Conservation (phyloP, 2,329 filamentous ascomycete genomes). For the Trichoderma polysporum region DNA sequence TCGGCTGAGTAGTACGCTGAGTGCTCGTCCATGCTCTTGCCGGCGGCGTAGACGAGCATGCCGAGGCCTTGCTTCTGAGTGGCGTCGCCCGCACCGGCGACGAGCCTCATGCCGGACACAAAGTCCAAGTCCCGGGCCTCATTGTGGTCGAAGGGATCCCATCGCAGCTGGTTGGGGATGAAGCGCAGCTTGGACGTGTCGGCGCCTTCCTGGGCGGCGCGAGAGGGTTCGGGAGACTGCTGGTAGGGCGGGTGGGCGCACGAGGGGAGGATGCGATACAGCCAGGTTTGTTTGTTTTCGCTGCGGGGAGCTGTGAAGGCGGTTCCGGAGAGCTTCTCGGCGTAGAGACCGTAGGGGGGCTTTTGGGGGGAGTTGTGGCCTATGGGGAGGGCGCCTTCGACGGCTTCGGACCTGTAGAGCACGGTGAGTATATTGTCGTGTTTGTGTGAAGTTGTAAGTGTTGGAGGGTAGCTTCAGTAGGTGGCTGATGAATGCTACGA, state of each 20-base stretch:
- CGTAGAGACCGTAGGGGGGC: conserved; percentile 73
- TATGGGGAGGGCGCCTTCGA: conserved; percentile 70
- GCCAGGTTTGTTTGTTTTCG: conserved; percentile 70
- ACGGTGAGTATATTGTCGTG: background rate
- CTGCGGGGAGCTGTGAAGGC: conserved; percentile 68
- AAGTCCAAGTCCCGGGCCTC: conserved; percentile 52
- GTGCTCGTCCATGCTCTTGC: conserved; percentile 71
- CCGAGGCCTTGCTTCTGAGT: conserved; percentile 76
- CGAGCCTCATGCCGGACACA: conserved; percentile 60
- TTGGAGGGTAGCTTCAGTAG: no score
- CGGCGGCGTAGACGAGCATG: conserved; percentile 77
- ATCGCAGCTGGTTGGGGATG: conserved; percentile 75
- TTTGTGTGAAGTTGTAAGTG: background rate
- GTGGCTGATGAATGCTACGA: no score
- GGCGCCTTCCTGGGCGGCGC: conserved; percentile 26
- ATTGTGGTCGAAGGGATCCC: conserved; percentile 77
- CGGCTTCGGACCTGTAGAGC: conserved; percentile 66
- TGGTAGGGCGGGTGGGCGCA: conserved; percentile 60
- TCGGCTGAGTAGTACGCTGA: conserved; percentile 83
- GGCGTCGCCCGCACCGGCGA: conserved; percentile 77
- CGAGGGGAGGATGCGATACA: conserved; percentile 68
- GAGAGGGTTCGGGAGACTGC: conserved; percentile 38
- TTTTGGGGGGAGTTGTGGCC: conserved; percentile 82
- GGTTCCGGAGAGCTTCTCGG: conserved; percentile 74
- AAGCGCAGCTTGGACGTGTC: conserved; percentile 34